phyloP scores from a whole-genome alignment of 2,329 filamentous ascomycete genomes.

The Trichoderma cornu-damae region DNA sequence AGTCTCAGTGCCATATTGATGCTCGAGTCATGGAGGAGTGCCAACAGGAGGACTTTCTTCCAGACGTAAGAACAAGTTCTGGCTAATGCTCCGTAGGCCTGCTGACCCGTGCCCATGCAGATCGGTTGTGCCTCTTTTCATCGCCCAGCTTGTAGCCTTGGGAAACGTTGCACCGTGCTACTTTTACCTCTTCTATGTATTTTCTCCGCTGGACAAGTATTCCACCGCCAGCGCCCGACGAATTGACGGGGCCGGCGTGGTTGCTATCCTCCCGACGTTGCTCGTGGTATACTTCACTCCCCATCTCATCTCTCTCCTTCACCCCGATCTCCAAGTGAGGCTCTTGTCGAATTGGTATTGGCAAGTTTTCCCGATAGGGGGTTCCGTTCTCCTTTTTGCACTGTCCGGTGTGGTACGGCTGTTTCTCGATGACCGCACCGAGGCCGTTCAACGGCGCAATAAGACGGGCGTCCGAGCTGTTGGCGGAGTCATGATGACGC shows the following conservation, averaged over 20 bases:
- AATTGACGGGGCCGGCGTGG: constrained; percentile 16
- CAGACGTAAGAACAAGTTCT: constrained; percentile 27
- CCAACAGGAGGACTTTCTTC: constrained; percentile 21
- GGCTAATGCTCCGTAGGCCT: too few relatives aligned
- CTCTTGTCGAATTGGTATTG: constrained; percentile 32
- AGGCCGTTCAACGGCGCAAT: neutral
- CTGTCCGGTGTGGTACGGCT: constrained; percentile 11
- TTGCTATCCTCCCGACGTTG: constrained; percentile 23
- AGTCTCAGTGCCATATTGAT: constrained; percentile 27
- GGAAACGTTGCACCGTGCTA: constrained; percentile 24
- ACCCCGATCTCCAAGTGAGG: constrained; percentile 22
- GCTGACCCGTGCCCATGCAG: constrained; percentile 1
- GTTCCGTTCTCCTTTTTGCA: constrained; percentile 21
- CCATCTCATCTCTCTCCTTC: constrained; percentile 23
- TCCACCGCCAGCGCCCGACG: constrained; percentile 11
- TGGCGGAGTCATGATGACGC: neutral
- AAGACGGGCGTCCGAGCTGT: neutral
- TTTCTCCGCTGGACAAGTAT: constrained; percentile 22
- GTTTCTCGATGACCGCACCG: neutral
- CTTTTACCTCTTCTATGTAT: constrained; percentile 25
- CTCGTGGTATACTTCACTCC: constrained; percentile 22
- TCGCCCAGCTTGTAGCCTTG: constrained; percentile 24
- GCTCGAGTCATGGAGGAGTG: constrained; percentile 24
- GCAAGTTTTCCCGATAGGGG: constrained; percentile 29
- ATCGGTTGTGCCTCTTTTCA: constrained; percentile 21